Conservation (phyloP, 2,329 filamentous ascomycete species). For the Nothophoma quercina region DNA sequence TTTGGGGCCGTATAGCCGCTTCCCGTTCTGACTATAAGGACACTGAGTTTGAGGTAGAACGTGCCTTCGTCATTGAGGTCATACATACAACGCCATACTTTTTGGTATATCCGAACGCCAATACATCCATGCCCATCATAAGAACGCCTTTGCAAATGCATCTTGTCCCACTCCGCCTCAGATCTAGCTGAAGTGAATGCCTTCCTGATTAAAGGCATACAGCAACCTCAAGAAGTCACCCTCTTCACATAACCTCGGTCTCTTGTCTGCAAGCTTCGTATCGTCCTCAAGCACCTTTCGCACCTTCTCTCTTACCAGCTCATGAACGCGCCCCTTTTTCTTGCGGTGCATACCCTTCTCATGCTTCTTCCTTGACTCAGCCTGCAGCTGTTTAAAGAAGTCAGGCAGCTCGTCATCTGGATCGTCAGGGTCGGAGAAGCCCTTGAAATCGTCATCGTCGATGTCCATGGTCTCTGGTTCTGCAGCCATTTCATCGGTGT, state of each 20-base stretch:
- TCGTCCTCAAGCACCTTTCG: conserved; percentile 81
- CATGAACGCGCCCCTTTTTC: conserved; percentile 75
- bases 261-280: conserved; percentile 80
- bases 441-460: conserved; percentile 59
- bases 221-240: conserved; percentile 87
- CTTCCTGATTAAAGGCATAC: conserved; percentile 86
- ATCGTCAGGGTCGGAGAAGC: conserved; percentile 62
- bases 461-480: conserved; percentile 57
- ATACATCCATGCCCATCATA: conserved; percentile 13
- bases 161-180: background rate
- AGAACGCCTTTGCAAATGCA: conserved; percentile 31
- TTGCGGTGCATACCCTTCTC: conserved; percentile 46
- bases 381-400: conserved; percentile 76
- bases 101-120: conserved; percentile 36
- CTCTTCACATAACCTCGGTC: conserved; percentile 87
- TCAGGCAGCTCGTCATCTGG: conserved; percentile 76
- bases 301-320: conserved; percentile 87
- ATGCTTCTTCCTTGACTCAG: conserved; percentile 48
- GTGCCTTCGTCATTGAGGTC: too few relatives aligned
- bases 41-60: too few relatives aligned
- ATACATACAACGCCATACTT: conserved; percentile 22
- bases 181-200: conserved; percentile 83
- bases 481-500: conserved; percentile 33
- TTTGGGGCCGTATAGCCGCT: too few relatives aligned
- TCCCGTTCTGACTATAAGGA: too few relatives aligned